phyloP scores from a whole-genome alignment of 352 stramenopile genomes.

The Globisporangium nagaii region DNA sequence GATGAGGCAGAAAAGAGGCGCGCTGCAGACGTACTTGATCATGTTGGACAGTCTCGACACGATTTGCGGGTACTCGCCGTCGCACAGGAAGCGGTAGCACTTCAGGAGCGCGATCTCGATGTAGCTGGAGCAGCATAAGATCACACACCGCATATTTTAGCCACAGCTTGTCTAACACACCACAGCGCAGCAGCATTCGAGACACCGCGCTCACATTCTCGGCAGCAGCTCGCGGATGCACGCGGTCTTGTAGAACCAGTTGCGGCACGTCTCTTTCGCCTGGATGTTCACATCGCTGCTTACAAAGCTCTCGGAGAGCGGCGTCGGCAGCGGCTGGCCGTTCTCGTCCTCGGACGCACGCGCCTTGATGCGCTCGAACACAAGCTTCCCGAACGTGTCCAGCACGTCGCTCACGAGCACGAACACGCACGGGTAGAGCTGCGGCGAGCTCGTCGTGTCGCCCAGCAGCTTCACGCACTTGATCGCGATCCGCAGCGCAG shows the following conservation, averaged over 20 bases:
- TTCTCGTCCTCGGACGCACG: slow-evolving; percentile 60
- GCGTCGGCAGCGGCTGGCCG: slow-evolving; percentile 41
- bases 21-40: slow-evolving; percentile 60
- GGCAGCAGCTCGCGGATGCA: slow-evolving; percentile 91
- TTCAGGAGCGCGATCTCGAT: slow-evolving; percentile 85
- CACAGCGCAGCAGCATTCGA: not conserved
- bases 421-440: slow-evolving; percentile 89
- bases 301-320: slow-evolving; percentile 64
- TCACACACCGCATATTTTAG: not conserved
- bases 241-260: slow-evolving; percentile 94
- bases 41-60: slow-evolving; percentile 77
- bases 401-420: slow-evolving; percentile 85
- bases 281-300: slow-evolving; percentile 79
- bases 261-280: slow-evolving; percentile 88
- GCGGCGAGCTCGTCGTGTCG: slow-evolving; percentile 64
- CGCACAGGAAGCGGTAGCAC: slow-evolving; percentile 88
- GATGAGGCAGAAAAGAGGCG: not conserved
- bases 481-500: slow-evolving; percentile 86
- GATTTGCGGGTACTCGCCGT: slow-evolving; percentile 86
- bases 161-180: not conserved
- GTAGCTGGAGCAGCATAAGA: slow-evolving; percentile 39
- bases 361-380: slow-evolving; percentile 76
- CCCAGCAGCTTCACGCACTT: slow-evolving; percentile 88
- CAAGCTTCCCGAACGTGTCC: slow-evolving; percentile 81
- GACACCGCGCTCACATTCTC: slow-evolving; percentile 57